phyloP scores from a whole-genome alignment of 2,329 filamentous ascomycete genomes.

The Colletotrichum sp. region DNA sequence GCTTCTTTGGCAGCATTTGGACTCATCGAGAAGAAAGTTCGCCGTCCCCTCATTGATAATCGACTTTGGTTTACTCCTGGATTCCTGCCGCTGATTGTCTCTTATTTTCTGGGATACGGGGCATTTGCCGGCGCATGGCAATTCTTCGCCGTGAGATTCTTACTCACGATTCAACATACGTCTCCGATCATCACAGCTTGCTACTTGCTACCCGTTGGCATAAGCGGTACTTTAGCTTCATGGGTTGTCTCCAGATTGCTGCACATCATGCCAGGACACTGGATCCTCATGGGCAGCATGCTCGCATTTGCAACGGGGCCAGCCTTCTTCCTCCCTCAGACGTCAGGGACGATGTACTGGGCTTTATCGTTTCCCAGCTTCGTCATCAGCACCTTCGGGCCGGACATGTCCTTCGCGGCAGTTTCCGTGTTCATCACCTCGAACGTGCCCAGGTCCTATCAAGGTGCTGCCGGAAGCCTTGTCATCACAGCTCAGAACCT shows the following conservation, averaged over 20 bases:
- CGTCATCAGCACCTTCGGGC: background rate
- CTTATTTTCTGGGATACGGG: background rate
- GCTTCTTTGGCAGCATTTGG: background rate
- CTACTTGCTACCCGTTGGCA: background rate
- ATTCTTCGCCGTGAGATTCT: background rate
- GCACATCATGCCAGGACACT: background rate
- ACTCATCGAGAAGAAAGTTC: background rate
- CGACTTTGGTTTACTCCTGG: background rate
- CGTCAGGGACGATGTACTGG: background rate
- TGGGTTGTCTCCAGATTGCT: background rate
- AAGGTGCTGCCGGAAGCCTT: background rate
- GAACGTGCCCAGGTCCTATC: background rate
- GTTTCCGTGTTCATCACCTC: background rate
- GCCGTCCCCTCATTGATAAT: background rate
- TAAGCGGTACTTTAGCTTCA: background rate
- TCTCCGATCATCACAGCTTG: background rate
- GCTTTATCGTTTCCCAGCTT: background rate
- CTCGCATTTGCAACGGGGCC: background rate
- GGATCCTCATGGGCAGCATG: background rate
- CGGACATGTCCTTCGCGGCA: background rate
- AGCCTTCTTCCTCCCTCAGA: background rate
- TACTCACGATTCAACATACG: background rate
- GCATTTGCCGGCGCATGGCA: background rate
- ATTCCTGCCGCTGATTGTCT: background rate
- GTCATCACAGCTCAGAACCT: background rate